Base-by-base conservation (phyloP, 2,329 filamentous ascomycete genomes). In the Pseudogymnoascus sp. region DNA sequence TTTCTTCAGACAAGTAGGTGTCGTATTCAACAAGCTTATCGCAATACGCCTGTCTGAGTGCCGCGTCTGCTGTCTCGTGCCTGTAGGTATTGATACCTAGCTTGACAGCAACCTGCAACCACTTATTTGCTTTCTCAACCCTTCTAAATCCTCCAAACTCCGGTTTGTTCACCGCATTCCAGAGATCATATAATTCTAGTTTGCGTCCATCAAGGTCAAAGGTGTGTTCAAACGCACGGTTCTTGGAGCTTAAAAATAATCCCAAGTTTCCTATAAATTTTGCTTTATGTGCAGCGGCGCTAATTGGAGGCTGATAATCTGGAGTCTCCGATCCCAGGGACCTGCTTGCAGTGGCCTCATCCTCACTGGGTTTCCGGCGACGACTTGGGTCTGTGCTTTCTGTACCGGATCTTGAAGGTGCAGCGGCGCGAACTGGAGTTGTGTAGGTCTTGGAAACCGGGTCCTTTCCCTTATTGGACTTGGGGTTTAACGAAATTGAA, bases 121-220 rank as follows among this genome's bases (percentile, higher is more conserved):
- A 73, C 18, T 63, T 37, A 6, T 63, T 60, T 16, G 28, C 30
- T 6, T 57, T 59, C 37, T 59, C 64, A 14, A 70, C 66, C 37
- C 60, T 58, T 6, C 67, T 61, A 58, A 61, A 67, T 7, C 69
- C 70, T 9, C 69, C 67, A 60, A 69, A 66, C 28, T 67, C 59
- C 12, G 62, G 59, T 8, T 63, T 67, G n/a, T 59, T 63, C 12
- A 71, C 69, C 6, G 66, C 61, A 36, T 66, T 65, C 69, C 69
- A 73, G 4, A 73, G 58, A 8, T 62, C 63, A 59, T 68, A 71
- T 12, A 72, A 60, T 6, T 69, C 50, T 5, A 71, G 61, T 12
- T 60, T 57, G 47, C 62, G 61, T 4, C 66, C 69, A 43, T 64
- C 63, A 4, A 73, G 68, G 9, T 22, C 39, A 6, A 68, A 67